These are phyloP conservation scores for Sanghuangporus weigelae DNA, from an alignment of 1,284 basidiomycete species.

Conservation along the genomic window DNA sequence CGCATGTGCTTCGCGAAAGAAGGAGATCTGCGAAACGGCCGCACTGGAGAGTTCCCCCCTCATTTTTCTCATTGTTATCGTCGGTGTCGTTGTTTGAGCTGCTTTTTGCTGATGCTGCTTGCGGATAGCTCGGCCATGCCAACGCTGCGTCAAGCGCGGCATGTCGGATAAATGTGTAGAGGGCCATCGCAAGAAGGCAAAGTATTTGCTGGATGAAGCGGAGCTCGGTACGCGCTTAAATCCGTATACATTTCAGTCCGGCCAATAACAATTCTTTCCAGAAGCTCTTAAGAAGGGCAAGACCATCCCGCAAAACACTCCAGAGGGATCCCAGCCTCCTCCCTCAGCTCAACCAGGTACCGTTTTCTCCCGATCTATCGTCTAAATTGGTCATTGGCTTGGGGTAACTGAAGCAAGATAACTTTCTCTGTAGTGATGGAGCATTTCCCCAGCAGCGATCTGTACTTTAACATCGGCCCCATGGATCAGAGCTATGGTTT, in stretches of 20 bases:
- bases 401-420: not conserved
- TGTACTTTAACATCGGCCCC: conserved; percentile 51
- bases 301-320: not conserved
- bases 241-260: not conserved
- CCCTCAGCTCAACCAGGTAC: conserved; percentile 6
- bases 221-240: conserved; percentile 62
- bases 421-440: conserved; percentile 33
- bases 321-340: conserved; percentile 10
- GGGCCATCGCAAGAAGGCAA: conserved; percentile 96
- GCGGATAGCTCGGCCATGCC: conserved; percentile 82
- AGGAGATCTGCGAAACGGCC: not conserved
- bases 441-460: conserved; percentile 47
- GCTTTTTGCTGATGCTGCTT: conserved; percentile 19
- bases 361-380: not conserved
- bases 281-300: conserved; percentile 17
- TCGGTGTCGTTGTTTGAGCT: not conserved
- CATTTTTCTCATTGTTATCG: not conserved
- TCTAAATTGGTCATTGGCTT: not conserved
- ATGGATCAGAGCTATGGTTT: conserved; percentile 66
- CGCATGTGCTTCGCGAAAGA: not conserved
- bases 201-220: conserved; percentile 90
- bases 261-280: not conserved
- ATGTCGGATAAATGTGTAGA: conserved; percentile 87
- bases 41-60: not conserved
- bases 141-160: conserved; percentile 91